Conservation (phyloP, 2,329 filamentous ascomycete species). For the Basipetospora chlamydospora region DNA sequence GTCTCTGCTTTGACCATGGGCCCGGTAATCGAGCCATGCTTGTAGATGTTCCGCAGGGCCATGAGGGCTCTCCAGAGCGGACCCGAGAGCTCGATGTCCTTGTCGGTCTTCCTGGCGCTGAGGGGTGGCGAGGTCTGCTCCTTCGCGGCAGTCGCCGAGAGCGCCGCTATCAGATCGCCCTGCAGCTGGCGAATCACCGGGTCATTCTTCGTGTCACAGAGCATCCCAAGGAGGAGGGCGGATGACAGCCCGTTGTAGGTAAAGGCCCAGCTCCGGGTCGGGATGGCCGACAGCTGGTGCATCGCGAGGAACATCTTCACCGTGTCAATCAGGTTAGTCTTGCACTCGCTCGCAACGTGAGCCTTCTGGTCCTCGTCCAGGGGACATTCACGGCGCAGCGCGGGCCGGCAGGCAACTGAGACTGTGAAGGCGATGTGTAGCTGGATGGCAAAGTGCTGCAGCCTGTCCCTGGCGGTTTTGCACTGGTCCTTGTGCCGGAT, state of each 20-base stretch:
- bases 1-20: constrained; percentile 31
- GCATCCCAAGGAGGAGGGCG: constrained; percentile 46
- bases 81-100: constrained; percentile 47
- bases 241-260: constrained; percentile 54
- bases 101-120: constrained; percentile 39
- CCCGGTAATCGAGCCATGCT: constrained; percentile 44
- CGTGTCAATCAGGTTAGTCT: constrained; percentile 47
- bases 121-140: constrained; percentile 39
- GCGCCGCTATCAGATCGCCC: constrained; percentile 46
- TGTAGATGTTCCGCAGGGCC: constrained; percentile 51
- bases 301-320: constrained; percentile 56
- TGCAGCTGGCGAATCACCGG: constrained; percentile 49
- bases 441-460: constrained; percentile 50
- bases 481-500: constrained; percentile 47
- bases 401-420: constrained; percentile 49
- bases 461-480: constrained; percentile 46
- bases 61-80: constrained; percentile 46
- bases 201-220: constrained; percentile 48
- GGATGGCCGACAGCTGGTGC: constrained; percentile 53
- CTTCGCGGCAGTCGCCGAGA: constrained; percentile 50
- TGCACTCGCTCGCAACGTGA: constrained; percentile 42
- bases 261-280: constrained; percentile 53
- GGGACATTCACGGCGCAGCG: constrained; percentile 38
- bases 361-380: constrained; percentile 38
- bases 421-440: constrained; percentile 52